Evolutionary conservation across 805 yeast species (phyloP), one percentile per base, ranked within the genome.

Genomic region (Kazachstania viticola): DNA sequence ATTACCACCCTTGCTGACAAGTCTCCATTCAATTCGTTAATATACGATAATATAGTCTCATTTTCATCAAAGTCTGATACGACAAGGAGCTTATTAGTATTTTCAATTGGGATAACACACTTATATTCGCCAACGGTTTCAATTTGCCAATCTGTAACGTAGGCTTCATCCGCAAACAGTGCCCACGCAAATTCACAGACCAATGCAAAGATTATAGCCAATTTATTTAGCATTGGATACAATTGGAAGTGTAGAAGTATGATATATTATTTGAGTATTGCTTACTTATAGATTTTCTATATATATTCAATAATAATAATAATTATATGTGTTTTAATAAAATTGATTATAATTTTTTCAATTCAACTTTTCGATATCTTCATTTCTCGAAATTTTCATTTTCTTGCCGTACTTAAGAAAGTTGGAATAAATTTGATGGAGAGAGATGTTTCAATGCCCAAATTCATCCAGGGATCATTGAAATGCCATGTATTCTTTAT

Each of bases 141-240:
- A 7, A 62, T 48, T 28, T 71, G 65, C 77, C 78, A 74, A 42
- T 75, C 82, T 21, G 58, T 58, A 13, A 52, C 51, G 45, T 66
- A 71, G 0, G 76, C 74, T 37, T 73, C 76, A 32, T 73, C 78
- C 17, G 62, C 53, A 40, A 54, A 62, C 4, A 64, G 53, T 0
- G 63, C 63, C 41, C 28, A n/a, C n/a, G n/a, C n/a, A n/a, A n/a
- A n/a, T n/a, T n/a, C n/a, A n/a, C n/a, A n/a, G n/a, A n/a, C n/a
- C n/a, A n/a, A n/a, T n/a, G n/a, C n/a, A n/a, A n/a, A n/a, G n/a
- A n/a, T n/a, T n/a, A n/a, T n/a, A n/a, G n/a, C n/a, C n/a, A n/a
- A n/a, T n/a, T n/a, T n/a, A n/a, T n/a, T n/a, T n/a, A n/a, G n/a
- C n/a, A n/a, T n/a, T n/a, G n/a, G n/a, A n/a, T n/a, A n/a, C n/a